A percentile compares a stretch with the other conserved stretches of the same genome.
Evolutionary conservation across 208 protist species (phyloP).

Genomic region (Wallacemonas collosoma): DNA sequence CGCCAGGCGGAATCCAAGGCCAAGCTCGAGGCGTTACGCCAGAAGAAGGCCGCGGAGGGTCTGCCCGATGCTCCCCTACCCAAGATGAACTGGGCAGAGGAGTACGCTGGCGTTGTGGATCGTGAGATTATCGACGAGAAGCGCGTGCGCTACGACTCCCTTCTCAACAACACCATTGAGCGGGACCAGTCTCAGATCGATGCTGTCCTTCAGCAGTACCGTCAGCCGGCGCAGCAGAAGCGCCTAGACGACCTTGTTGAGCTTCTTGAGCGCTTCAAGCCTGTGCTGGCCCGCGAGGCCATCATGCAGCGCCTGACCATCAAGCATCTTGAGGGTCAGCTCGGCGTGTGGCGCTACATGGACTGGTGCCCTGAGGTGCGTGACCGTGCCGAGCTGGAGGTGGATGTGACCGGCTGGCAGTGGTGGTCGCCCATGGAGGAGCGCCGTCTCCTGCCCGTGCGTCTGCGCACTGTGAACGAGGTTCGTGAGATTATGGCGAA

Average conservation of each 20-base stretch:
- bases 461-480: conserved; percentile 88
- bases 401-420: conserved; percentile 85
- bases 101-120: conserved; percentile 80
- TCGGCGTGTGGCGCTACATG: conserved; percentile 93
- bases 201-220: conserved; percentile 86
- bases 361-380: conserved; percentile 94
- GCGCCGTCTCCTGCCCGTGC: conserved; percentile 83
- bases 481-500: conserved; percentile 89
- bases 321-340: conserved; percentile 92
- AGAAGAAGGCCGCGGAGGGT: conserved; percentile 61
- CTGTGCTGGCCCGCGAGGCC: conserved; percentile 90
- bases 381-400: conserved; percentile 90
- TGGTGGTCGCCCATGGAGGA: conserved; percentile 90
- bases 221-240: conserved; percentile 81
- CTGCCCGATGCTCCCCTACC: conserved; percentile 63
- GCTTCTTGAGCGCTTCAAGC: conserved; percentile 92
- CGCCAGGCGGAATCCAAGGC: conserved; percentile 77
- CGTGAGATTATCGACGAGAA: conserved; percentile 90
- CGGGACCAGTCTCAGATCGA: conserved; percentile 87
- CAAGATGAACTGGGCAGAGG: conserved; percentile 75
- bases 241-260: conserved; percentile 87
- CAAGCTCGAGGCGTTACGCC: conserved; percentile 76
- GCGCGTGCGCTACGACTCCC: conserved; percentile 84
- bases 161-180: conserved; percentile 77
- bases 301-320: conserved; percentile 93